phyloP scores from a whole-genome alignment of 345 rosid species.

The Carallia brachiata region DNA sequence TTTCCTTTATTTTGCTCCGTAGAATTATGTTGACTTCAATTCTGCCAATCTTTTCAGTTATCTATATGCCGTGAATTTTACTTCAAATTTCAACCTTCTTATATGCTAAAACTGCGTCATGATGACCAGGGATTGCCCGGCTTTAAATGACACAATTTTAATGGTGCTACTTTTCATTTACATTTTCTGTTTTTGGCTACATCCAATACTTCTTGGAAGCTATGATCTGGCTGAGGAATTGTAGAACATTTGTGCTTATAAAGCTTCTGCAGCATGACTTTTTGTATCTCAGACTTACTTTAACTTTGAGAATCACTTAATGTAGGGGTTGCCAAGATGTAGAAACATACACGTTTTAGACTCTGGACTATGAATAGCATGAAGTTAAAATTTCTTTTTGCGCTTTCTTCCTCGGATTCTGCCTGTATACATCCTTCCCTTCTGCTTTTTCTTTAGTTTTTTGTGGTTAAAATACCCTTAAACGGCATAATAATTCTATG shows the following conservation, averaged over 20 bases:
- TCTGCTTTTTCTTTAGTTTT: not conserved
- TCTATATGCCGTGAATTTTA: not conserved
- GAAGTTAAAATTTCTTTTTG: not conserved
- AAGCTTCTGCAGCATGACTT: not conserved
- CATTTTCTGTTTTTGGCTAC: constrained; percentile 6
- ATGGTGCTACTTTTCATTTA: not conserved
- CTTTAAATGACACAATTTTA: not conserved
- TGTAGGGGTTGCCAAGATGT: not conserved
- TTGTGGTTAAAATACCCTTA: not conserved
- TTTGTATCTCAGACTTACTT: not conserved
- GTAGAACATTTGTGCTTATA: not conserved
- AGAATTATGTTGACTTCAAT: not conserved
- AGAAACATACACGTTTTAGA: not conserved
- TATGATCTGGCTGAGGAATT: not conserved
- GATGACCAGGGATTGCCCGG: not conserved
- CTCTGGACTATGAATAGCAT: not conserved
- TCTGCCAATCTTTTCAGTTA: not conserved
- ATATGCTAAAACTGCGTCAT: not conserved
- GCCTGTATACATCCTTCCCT: not conserved
- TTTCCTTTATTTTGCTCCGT: not conserved
- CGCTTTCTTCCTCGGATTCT: not conserved
- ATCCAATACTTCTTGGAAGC: not conserved
- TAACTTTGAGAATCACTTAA: not conserved
- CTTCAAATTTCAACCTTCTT: not conserved
- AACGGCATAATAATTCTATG: not conserved